Evolutionary conservation across 768 basidiomycete genomes (phyloP), one percentile per base, ranked within the genome.

Genomic region (Hygrocybe coccinea): DNA sequence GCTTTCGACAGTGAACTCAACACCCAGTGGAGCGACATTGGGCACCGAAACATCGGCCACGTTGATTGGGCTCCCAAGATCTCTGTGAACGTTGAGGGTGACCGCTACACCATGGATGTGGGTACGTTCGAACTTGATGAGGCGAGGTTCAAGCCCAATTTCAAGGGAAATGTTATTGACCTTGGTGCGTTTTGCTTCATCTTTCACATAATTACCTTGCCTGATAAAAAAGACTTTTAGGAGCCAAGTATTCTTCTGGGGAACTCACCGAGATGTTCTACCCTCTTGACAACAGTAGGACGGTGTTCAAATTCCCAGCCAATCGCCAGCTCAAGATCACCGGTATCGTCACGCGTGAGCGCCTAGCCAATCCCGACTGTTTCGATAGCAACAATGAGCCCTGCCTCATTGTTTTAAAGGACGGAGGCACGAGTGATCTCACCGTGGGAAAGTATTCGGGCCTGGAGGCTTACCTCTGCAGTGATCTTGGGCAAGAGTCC

Each of bases 391-490:
- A 72, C 45, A 67, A 66, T 24, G 56, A 72, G 17, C 60, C 61
- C 25, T 64, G 62, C 59, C 54, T 67, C 53, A 57, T 72, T 17
- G 73, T 75, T 58, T 50, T 52, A 21, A 76, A 77, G 57, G 59
- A 70, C 60, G 74, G 76, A 22, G 59, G 56, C 55, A 62, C 65
- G 17, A 75, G 74, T 22, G 62, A 68, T 33, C 61, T 72, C 46
- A 78, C 75, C 4, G 24, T 76, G 10, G 75, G 76, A n/a, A 65
- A 68, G 56, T 69, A 60, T 38, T 59, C 70, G 24, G 71, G 69
- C 33, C 25, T 75, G 38, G 65, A 69, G 50, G 67, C 74, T 17
- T 71, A 67, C 60, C 11, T 61, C 37, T 69, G 65, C 60, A 56
- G 56, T 55, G 64, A 62, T 24, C 54, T 37, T 22, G 58, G 59